Conservation (phyloP, 169 alveolate species). For the Toxoplasma gondii region DNA sequence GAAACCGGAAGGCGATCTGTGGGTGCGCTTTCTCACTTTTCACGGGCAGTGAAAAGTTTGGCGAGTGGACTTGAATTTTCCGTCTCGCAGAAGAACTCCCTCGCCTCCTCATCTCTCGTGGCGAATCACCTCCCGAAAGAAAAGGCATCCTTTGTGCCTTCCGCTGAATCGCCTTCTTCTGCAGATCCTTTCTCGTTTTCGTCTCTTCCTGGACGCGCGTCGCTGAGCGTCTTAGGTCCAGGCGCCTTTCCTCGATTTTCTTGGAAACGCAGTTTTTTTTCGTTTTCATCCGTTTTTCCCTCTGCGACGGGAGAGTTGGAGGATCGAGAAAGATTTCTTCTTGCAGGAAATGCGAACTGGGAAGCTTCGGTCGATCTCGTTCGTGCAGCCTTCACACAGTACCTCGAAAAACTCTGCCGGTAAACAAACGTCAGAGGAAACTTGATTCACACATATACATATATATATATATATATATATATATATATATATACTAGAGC, state of each 20-base stretch:
- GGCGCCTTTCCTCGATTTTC: neutral
- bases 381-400: constrained; percentile 55
- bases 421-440: neutral
- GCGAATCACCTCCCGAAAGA: neutral
- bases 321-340: neutral
- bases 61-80: neutral
- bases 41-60: neutral
- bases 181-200: neutral
- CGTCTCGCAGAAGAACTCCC: neutral
- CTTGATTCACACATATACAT: neutral
- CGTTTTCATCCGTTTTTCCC: neutral
- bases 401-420: constrained; percentile 63
- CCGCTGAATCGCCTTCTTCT: neutral
- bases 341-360: constrained; percentile 43
- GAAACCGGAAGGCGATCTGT: neutral
- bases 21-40: neutral
- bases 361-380: constrained; percentile 55
- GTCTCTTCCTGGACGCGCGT: neutral
- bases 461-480: neutral
- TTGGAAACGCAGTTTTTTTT: neutral
- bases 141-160: neutral
- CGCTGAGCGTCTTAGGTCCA: neutral
- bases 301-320: neutral
- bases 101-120: neutral
- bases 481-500: neutral